Conservation (phyloP, 805 yeast species). For the Kurtzmaniella fragi region DNA sequence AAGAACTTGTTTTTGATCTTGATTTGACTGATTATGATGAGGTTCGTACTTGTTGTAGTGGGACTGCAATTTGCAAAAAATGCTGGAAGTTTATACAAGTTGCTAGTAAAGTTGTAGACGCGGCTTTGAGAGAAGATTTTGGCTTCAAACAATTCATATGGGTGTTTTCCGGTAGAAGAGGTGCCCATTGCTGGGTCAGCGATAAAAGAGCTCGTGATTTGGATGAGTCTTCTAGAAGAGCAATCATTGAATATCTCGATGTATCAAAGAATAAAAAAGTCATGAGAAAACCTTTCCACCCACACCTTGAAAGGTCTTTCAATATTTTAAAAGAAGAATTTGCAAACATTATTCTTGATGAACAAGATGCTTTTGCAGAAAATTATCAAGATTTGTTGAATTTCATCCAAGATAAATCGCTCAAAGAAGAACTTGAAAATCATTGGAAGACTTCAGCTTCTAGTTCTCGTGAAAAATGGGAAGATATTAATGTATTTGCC, state of each 20-base stretch:
- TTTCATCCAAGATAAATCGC: slow-evolving; percentile 56
- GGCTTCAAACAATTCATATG: slow-evolving; percentile 83
- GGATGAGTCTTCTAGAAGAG: slow-evolving; percentile 68
- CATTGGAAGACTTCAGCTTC: slow-evolving; percentile 48
- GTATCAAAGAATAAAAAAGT: slow-evolving; percentile 46
- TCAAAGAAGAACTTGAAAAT: slow-evolving; percentile 47
- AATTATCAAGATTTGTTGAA: slow-evolving; percentile 51
- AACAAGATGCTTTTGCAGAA: slow-evolving; percentile 63
- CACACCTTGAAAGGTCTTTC: slow-evolving; percentile 74
- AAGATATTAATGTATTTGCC: slow-evolving; percentile 57
- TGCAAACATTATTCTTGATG: slow-evolving; percentile 58
- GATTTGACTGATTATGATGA: slow-evolving; percentile 97
- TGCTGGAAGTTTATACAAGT: slow-evolving; percentile 93
- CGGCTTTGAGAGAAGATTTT: slow-evolving; percentile 76
- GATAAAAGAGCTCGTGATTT: slow-evolving; percentile 74
- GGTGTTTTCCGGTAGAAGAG: slow-evolving; percentile 98
- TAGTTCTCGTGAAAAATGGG: slow-evolving; percentile 69
- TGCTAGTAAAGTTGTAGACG: slow-evolving; percentile 71
- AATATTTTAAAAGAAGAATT: slow-evolving; percentile 62
- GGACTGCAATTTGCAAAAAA: slow-evolving; percentile 75
- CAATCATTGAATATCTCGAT: slow-evolving; percentile 81
- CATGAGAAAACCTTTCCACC: slow-evolving; percentile 81
- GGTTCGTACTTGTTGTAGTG: slow-evolving; percentile 87
- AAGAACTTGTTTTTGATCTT: slow-evolving; percentile 92
- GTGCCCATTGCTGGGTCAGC: slow-evolving; percentile 98